A percentile compares a stretch with the other conserved stretches of the same genome.
Evolutionary conservation across 805 yeast species (phyloP).

Genomic region (Saccharomycopsis fermentans): DNA sequence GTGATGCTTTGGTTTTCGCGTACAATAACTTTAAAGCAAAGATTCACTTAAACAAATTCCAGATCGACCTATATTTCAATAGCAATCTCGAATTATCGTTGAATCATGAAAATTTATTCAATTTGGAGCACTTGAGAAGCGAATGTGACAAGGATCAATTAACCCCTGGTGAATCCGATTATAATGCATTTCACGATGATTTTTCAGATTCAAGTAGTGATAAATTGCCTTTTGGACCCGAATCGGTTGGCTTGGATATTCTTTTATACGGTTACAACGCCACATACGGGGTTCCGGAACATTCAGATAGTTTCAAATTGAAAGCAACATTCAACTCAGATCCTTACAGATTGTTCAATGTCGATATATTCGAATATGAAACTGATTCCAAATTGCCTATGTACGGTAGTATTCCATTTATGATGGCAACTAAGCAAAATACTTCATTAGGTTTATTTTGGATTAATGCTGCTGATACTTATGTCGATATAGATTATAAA

Average conservation of each 20-base stretch:
- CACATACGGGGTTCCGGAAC: conserved; percentile 95
- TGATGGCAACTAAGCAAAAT: conserved; percentile 55
- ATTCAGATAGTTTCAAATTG: conserved; percentile 70
- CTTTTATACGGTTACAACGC: conserved; percentile 47
- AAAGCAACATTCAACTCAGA: conserved; percentile 54
- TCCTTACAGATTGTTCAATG: conserved; percentile 86
- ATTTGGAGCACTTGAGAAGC: conserved; percentile 71
- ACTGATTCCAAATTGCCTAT: conserved; percentile 73
- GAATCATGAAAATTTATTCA: conserved; percentile 63
- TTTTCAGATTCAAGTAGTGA: conserved; percentile 63
- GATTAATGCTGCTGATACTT: conserved; percentile 90
- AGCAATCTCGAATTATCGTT: conserved; percentile 41
- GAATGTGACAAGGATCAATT: conserved; percentile 34
- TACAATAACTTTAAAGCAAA: conserved; percentile 32
- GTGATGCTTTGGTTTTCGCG: conserved; percentile 29
- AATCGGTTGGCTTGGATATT: conserved; percentile 75
- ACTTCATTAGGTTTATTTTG: conserved; percentile 73
- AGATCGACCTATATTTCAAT: conserved; percentile 37
- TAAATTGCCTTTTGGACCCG: conserved; percentile 73
- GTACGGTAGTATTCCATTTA: conserved; percentile 91
- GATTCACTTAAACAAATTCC: conserved; percentile 39
- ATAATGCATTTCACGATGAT: conserved; percentile 58
- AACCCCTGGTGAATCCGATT: conserved; percentile 50
- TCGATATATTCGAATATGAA: conserved; percentile 92
- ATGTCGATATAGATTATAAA: conserved; percentile 54